Percentiles rank a stretch among this genome's conserved stretches.
phyloP scores from a whole-genome alignment of 2,329 filamentous ascomycete genomes.

The Scytalidium sp. region DNA sequence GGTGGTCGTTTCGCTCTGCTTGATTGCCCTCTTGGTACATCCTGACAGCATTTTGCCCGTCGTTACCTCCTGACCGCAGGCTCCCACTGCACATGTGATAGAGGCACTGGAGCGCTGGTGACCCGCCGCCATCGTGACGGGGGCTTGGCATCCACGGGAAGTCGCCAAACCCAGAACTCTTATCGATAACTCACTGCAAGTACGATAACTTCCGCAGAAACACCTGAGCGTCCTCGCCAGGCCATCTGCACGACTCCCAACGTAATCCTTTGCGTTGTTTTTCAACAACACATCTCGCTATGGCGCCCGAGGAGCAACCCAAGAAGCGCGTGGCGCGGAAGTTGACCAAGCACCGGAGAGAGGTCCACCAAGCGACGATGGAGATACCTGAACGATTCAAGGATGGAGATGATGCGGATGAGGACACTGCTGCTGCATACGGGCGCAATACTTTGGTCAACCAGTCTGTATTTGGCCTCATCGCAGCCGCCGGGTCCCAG shows the following conservation, averaged over 20 bases:
- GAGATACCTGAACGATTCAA: conserved; percentile 56
- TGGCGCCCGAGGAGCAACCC: conserved; percentile 35
- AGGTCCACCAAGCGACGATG: conserved; percentile 40
- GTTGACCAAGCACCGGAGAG: conserved; percentile 38
- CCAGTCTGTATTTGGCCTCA: conserved; percentile 90
- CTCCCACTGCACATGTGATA: neutral
- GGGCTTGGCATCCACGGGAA: neutral
- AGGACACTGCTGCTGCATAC: conserved; percentile 58
- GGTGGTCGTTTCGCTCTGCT: too few relatives aligned
- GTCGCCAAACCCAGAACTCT: neutral
- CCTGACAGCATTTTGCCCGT: neutral
- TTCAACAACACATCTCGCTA: conserved; percentile 12
- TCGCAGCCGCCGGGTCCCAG: conserved; percentile 80
- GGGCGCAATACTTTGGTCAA: conserved; percentile 61
- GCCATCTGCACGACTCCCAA: conserved; percentile 1
- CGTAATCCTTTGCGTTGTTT: conserved; percentile 6
- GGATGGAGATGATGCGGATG: conserved; percentile 56
- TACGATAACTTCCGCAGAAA: neutral
- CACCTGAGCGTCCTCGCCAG: neutral
- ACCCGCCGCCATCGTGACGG: neutral
- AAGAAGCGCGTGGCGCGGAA: conserved; percentile 39
- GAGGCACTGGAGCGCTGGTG: neutral
- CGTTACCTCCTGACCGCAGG: neutral
- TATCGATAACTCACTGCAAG: conserved; percentile 3
- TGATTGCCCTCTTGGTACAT: too few relatives aligned